Percentiles rank a stretch among this genome's conserved stretches.
phyloP scores from a whole-genome alignment of 192 early-diverging fungal genomes.

The Podila clonocystis region DNA sequence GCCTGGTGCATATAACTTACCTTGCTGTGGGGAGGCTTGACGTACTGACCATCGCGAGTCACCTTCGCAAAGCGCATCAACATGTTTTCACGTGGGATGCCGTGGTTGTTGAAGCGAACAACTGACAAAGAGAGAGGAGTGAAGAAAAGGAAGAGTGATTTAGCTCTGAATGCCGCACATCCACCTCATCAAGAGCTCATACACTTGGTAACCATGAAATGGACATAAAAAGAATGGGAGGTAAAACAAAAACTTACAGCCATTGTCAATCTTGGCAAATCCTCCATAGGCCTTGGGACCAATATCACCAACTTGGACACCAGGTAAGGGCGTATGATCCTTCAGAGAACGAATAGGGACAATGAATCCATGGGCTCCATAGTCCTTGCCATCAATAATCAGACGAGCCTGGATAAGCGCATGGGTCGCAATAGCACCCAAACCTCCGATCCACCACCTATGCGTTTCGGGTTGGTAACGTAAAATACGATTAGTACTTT shows the following conservation, averaged over 20 bases:
- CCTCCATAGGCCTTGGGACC: slow-evolving; percentile 78
- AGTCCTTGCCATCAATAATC: slow-evolving; percentile 71
- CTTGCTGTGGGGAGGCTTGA: slow-evolving; percentile 70
- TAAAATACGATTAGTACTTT: neutral
- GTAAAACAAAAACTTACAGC: too few relatives aligned
- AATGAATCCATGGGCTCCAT: slow-evolving; percentile 80
- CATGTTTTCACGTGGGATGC: slow-evolving; percentile 84
- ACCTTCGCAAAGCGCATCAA: slow-evolving; percentile 85
- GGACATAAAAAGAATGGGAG: neutral
- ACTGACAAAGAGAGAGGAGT: slow-evolving; percentile 20
- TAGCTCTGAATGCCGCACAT: neutral
- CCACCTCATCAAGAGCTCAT: neutral
- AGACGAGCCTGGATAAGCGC: slow-evolving; percentile 85
- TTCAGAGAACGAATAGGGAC: slow-evolving; percentile 78
- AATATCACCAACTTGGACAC: slow-evolving; percentile 82
- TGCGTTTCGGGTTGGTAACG: slow-evolving; percentile 57
- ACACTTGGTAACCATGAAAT: too few relatives aligned
- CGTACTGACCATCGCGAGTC: slow-evolving; percentile 70
- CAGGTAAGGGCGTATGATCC: slow-evolving; percentile 74
- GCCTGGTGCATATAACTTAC: slow-evolving; percentile 1
- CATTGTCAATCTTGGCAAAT: slow-evolving; percentile 83
- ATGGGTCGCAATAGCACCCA: slow-evolving; percentile 76
- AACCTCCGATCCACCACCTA: slow-evolving; percentile 82
- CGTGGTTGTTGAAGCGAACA: slow-evolving; percentile 74
- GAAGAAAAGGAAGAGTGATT: neutral